Evolutionary conservation across 106 monocot genomes (phyloP).

Genomic region (Allium sativum): DNA sequence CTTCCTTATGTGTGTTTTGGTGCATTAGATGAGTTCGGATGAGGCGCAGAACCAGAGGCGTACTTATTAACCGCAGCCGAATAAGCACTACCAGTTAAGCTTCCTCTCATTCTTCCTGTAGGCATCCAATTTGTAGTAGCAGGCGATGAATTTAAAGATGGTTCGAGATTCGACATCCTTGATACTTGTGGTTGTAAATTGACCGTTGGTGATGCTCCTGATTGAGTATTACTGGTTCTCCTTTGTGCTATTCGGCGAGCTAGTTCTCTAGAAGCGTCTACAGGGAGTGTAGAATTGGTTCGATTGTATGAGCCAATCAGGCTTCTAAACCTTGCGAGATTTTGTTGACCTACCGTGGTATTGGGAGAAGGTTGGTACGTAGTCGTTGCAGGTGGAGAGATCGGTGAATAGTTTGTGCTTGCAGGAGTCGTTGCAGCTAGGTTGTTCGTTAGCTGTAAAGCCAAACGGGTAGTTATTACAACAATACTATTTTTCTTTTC

Average conservation of each 20-base stretch:
- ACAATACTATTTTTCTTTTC: too few species aligned
- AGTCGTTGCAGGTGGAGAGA: constrained; percentile 4
- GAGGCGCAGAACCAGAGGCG: not conserved
- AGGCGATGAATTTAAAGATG: constrained; percentile 2
- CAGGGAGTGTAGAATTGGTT: not conserved
- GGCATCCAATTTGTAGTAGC: constrained; percentile 45
- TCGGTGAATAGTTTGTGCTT: not conserved
- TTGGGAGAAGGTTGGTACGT: constrained; percentile 8
- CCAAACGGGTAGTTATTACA: too few species aligned
- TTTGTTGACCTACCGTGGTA: too few species aligned
- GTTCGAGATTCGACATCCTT: not conserved
- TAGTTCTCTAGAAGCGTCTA: constrained; percentile 6
- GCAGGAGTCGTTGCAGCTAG: constrained; percentile 19
- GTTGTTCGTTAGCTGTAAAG: constrained; percentile 9
- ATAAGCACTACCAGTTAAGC: constrained; percentile 59
- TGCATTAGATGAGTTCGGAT: too few species aligned
- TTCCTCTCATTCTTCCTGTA: constrained; percentile 81
- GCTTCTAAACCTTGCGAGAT: not conserved
- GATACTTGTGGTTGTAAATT: not conserved
- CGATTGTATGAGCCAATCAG: constrained; percentile 1
- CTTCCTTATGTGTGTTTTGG: too few species aligned
- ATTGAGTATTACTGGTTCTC: not conserved
- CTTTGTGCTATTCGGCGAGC: constrained; percentile 3
- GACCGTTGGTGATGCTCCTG: not conserved
- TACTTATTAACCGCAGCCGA: constrained; percentile 51